Evolutionary conservation across 768 basidiomycete genomes (phyloP).

Genomic region (Termitomyces sp.): DNA sequence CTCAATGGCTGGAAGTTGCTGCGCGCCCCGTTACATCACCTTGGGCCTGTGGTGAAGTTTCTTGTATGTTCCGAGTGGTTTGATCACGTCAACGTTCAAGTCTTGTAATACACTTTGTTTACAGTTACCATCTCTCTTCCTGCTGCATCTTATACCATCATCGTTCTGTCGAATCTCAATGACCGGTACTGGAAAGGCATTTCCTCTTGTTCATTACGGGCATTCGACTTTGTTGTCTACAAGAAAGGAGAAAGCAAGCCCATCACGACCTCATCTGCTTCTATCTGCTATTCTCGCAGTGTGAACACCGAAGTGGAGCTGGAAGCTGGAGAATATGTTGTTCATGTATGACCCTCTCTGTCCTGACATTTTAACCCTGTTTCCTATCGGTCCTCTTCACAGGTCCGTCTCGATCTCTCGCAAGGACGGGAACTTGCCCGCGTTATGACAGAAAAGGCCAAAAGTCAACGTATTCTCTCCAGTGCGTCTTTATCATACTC

Average conservation of each 20-base stretch:
- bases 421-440: slow-evolving; percentile 17
- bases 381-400: not conserved
- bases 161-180: slow-evolving; percentile 34
- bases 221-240: slow-evolving; percentile 32
- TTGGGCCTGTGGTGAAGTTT: slow-evolving; percentile 37
- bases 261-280: slow-evolving; percentile 14
- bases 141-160: slow-evolving; percentile 22
- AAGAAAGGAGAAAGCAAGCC: slow-evolving; percentile 24
- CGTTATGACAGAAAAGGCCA: slow-evolving; percentile 23
- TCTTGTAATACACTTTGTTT: not conserved
- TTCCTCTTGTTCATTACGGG: slow-evolving; percentile 19
- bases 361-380: not conserved
- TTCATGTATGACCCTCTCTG: slow-evolving; percentile 17
- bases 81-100: not conserved
- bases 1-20: slow-evolving; percentile 34
- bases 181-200: slow-evolving; percentile 27
- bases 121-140: slow-evolving; percentile 30
- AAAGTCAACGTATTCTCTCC: slow-evolving; percentile 25
- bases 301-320: slow-evolving; percentile 22
- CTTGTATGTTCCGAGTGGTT: slow-evolving; percentile 20
- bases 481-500: slow-evolving; percentile 18
- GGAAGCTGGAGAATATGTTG: slow-evolving; percentile 22
- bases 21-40: slow-evolving; percentile 21
- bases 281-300: slow-evolving; percentile 16
- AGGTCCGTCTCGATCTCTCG: slow-evolving; percentile 15